A percentile compares a stretch with the other conserved stretches of the same genome.
Conservation (phyloP, 2,329 filamentous ascomycete genomes). For the Fusarium verticillioides region DNA sequence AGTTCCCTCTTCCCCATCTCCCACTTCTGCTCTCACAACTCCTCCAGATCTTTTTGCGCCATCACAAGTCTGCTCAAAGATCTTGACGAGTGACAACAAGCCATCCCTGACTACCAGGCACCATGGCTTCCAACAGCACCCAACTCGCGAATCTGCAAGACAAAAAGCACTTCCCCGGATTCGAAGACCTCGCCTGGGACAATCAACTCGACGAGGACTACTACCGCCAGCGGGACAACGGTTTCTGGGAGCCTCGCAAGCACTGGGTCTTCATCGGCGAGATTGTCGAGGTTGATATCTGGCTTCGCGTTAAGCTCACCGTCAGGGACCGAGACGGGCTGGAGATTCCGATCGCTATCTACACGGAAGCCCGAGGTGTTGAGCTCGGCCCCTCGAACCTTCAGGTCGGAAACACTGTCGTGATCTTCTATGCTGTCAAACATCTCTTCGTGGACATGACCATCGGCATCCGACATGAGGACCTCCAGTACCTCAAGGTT, state of each 20-base stretch:
- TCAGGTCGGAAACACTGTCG: constrained; percentile 5
- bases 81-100: background rate
- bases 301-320: background rate
- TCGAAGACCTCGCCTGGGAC: background rate
- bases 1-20: background rate
- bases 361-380: background rate
- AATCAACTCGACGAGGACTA: background rate
- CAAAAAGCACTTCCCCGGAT: constrained; percentile 4
- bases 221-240: background rate
- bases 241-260: background rate
- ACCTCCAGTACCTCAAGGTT: background rate
- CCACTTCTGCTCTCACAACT: accelerated
- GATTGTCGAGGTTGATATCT: background rate
- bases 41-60: accelerated
- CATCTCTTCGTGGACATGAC: background rate
- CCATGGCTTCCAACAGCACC: background rate
- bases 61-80: too few species aligned
- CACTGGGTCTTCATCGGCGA: constrained; percentile 33
- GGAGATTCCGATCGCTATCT: background rate
- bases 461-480: constrained; percentile 3
- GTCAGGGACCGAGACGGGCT: constrained; percentile 18
- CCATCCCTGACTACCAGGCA: accelerated
- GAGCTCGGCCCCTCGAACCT: background rate
- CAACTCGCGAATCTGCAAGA: constrained; percentile 4
- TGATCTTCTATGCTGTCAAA: constrained; percentile 12